Conservation (phyloP, 331 rosid species). For the Malus hybrid region DNA sequence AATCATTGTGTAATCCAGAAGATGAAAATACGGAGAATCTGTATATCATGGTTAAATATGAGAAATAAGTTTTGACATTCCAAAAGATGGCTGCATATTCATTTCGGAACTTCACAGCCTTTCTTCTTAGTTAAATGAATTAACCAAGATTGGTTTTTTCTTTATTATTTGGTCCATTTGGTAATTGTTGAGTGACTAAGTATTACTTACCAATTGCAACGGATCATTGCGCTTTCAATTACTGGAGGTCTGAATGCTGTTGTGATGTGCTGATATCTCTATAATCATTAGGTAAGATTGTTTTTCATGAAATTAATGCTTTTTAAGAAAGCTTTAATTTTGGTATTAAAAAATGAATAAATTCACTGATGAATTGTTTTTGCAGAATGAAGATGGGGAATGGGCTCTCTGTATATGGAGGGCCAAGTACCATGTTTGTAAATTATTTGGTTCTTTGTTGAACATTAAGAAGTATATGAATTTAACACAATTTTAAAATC, state of each 20-base stretch:
- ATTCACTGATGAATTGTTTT: background rate
- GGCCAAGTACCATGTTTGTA: conserved; percentile 14
- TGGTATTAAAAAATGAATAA: background rate
- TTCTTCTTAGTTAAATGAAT: background rate
- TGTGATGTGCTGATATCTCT: conserved; percentile 22
- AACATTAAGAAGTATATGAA: too few species aligned
- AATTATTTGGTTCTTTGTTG: too few species aligned
- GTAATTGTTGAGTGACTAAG: background rate
- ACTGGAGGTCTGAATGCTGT: conserved; percentile 31
- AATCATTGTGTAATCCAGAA: background rate
- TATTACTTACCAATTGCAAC: background rate
- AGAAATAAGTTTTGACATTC: background rate
- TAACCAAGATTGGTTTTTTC: background rate
- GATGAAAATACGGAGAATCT: background rate
- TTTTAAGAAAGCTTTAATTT: background rate
- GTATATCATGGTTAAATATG: background rate
- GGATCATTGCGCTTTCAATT: conserved; percentile 24
- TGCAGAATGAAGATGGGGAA: conserved; percentile 4
- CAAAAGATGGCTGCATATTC: background rate
- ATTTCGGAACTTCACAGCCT: background rate
- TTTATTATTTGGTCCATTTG: background rate
- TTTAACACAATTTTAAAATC: too few species aligned
- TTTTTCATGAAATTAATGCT: background rate
- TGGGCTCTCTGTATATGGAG: conserved; percentile 13
- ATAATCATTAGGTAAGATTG: conserved; percentile 31